Conservation (phyloP, 129 eudicot genomes). For the Centrapalus pauciflorus region DNA sequence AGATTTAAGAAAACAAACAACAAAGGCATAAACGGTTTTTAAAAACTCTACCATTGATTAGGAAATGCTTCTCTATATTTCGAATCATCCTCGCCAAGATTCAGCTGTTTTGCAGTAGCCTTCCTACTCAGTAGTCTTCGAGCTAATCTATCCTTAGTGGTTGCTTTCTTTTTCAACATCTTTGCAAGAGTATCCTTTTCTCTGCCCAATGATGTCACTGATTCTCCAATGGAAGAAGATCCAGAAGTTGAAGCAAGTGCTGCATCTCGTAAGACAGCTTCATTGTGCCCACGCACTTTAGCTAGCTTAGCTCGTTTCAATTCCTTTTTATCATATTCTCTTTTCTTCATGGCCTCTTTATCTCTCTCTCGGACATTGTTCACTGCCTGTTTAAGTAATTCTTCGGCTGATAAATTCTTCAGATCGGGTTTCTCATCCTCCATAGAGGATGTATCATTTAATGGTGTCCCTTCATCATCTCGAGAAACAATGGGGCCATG, state of each 20-base stretch:
- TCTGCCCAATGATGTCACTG: conserved; percentile 16
- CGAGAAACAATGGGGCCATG: conserved; percentile 84
- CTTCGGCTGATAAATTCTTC: conserved; percentile 30
- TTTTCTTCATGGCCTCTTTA: conserved; percentile 52
- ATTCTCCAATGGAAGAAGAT: conserved; percentile 56
- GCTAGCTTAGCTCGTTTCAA: conserved; percentile 79
- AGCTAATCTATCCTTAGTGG: conserved; percentile 62
- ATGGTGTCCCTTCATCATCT: conserved; percentile 67
- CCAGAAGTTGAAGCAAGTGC: conserved; percentile 74
- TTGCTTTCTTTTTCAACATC: conserved; percentile 85
- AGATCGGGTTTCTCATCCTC: conserved; percentile 33
- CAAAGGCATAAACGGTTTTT: background rate
- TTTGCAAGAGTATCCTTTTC: conserved; percentile 65
- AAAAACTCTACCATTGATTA: conserved; percentile 70
- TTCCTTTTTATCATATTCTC: conserved; percentile 42
- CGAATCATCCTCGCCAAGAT: conserved; percentile 53
- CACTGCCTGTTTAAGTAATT: conserved; percentile 64
- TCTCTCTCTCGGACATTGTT: conserved; percentile 75
- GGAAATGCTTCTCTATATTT: conserved; percentile 89
- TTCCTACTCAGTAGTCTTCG: conserved; percentile 56
- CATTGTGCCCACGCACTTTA: conserved; percentile 78
- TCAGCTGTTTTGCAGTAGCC: conserved; percentile 47
- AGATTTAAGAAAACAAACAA: no score
- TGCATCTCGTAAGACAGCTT: conserved; percentile 71
- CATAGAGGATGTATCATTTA: background rate